Evolutionary conservation across 225 moss, liverwort and hornwort genomes (phyloP), one percentile per base, ranked within the genome.

Genomic region (Physcomitrellopsis africana): DNA sequence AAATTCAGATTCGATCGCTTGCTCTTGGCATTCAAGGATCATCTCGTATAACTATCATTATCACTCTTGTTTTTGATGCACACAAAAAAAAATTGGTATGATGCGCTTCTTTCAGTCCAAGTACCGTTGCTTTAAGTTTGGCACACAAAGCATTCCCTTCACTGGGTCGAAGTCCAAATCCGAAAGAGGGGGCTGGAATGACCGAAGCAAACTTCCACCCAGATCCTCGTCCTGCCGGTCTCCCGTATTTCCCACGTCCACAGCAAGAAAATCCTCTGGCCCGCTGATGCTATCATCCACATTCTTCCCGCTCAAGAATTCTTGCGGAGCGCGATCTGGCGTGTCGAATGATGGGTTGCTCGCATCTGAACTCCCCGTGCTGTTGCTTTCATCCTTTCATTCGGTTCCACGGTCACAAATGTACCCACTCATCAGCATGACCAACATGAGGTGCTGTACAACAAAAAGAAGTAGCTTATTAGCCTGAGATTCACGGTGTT

Each of bases 311-410:
- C 46, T 51, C 20, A 18, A 6, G 5, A 22, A 2, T 12, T 26
- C 74, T 47, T 54, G 19, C 48, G 1, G 19, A 12, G 20, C 26
- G 47, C 49, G 67, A 60, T 55, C 55, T 51, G 20, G 15, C 15
- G 55, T 74, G 54, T 60, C 72, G 0, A 44, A 44, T 13, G 22
- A 83, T 12, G 58, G 55, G 12, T 42, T 61, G 52, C 24, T 48
- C 54, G 67, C 8, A 62, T 62, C 55, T 9, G 49, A 32, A 1
- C 47, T 10, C 11, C 47, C 55, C 62, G 44, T 16, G 5, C 18
- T 51, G n/a, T 44, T 49, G 49, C 51, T 68, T 47, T 76, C 73
- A 37, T 63, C 43, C 72, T 54, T 64, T 67, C 68, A 26, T 69
- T 7, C 32, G 7, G 32, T 37, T 37, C 32, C 32, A 37, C 32